Evolutionary conservation across 345 rosid species (phyloP), one percentile per base, ranked within the genome.

Genomic region (Lumnitzera racemosa): DNA sequence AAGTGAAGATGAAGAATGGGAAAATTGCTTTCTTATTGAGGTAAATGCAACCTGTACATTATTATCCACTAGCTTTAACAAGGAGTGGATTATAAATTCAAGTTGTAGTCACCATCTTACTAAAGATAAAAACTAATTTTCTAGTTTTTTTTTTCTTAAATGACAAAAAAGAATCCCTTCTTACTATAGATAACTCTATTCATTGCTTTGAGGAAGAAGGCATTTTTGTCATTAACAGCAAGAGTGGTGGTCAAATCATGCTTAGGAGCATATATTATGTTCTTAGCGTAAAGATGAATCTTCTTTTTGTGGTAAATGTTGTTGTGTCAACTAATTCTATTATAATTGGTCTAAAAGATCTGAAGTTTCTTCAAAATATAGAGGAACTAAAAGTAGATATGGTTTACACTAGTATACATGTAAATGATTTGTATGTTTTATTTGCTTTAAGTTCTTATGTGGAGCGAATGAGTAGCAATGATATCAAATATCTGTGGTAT

Each of bases 211-310:
- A 61, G 47, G 59, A 73, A 13, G 47, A 68, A 65, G 67, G 63
- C 3, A 61, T 20, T 8, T 12, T 64, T 23, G 4, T 66, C 53
- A 36, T 61, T 12, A 20, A 64, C 46, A 54, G 52, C 24, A 24
- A 59, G 10, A 7, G 47, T 9, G 66, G 27, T 53, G 23, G 15
- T 0, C 27, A 41, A 36, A 63, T 68, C 47, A 54, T 57, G 13
- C 48, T 62, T 1, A 67, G 63, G 5, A 62, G 56, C n/a, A 29
- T 67, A 5, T 71, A 50, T n/a, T 58, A 72, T 67, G 61, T 72
- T 5, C 66, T 54, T 3, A 24, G 54, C 2, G n/a, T 61, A 43
- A 31, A 2, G 49, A 61, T 53, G 50, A 67, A 61, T 55, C 51
- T 66, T 3, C 46, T 58, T 5, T 66, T 47, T 3, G 43, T 63